Evolutionary conservation across 1,284 basidiomycete species (phyloP), one percentile per base, ranked within the genome.

Genomic region (Lignosus rhinocerotis): DNA sequence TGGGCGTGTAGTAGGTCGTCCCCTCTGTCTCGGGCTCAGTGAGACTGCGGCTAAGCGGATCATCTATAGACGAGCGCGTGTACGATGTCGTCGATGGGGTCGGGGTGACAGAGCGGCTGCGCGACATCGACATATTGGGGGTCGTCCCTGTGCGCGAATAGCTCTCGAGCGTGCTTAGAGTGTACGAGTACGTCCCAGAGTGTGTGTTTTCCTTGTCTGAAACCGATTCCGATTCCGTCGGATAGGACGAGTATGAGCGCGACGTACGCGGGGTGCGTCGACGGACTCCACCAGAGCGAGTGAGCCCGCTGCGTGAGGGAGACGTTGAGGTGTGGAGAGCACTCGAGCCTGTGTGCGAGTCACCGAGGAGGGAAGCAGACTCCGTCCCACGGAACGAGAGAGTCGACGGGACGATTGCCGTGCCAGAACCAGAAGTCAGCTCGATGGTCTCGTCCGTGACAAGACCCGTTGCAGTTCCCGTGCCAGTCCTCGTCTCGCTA

Each of bases 121-220:
- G 58, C 36, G 59, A 46, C 57, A 51, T 56, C 12, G 59, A 46
- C 56, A 51, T 52, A 2, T 59, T 59, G 11, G 59, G 62, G 14
- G 62, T 64, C 45, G 58, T 64, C 8, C 54, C 66, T 11, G 66
- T 58, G 51, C 64, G 58, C 54, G 69, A 63, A 52, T 70, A 70
- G 56, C 50, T 66, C 48, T 75, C 72, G 36, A 75, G 63, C 8
- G 73, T 75, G 62, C 74, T 74, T 59, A 75, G 55, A 16, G 52
- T 53, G 30, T 61, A 64, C 38, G 57, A 51, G 56, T 56, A 63
- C 1, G 65, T 61, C 16, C 55, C 64, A 1, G 68, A 68, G 54
- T 67, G 70, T 21, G 61, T 67, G 67, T 88, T 87, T 69, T 87
- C 86, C 67, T 82, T 86, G 58, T 88, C 85, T 0, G 80, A 82